Conservation (phyloP, 352 stramenopile genomes). For the Pythium dissotocum region DNA sequence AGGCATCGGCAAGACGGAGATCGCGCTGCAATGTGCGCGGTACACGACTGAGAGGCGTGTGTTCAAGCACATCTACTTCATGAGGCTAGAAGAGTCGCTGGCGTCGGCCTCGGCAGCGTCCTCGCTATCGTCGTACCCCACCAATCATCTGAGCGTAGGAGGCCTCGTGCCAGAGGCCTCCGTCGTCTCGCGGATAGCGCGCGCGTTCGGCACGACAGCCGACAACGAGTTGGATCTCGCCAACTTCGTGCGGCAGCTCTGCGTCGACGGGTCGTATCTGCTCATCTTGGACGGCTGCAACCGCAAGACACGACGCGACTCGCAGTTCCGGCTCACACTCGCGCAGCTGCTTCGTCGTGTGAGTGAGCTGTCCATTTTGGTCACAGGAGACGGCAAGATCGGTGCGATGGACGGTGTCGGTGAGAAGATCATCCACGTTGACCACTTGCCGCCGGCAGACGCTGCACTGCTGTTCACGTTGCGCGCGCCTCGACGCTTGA, state of each 20-base stretch:
- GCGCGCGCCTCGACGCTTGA: slow-evolving; percentile 70
- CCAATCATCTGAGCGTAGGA: neutral
- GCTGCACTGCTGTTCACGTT: slow-evolving; percentile 77
- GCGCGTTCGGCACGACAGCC: slow-evolving; percentile 15
- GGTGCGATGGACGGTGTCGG: slow-evolving; percentile 77
- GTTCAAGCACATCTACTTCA: slow-evolving; percentile 77
- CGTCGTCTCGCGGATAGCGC: slow-evolving; percentile 19
- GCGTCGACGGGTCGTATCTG: slow-evolving; percentile 49
- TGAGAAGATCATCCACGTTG: slow-evolving; percentile 76
- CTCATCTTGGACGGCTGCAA: slow-evolving; percentile 84
- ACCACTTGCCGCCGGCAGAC: slow-evolving; percentile 60
- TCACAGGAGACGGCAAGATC: slow-evolving; percentile 75
- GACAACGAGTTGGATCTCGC: slow-evolving; percentile 41
- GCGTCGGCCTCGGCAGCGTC: neutral
- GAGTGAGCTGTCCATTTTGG: slow-evolving; percentile 54
- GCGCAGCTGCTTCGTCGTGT: slow-evolving; percentile 63
- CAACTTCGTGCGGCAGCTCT: slow-evolving; percentile 53
- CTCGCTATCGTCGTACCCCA: neutral
- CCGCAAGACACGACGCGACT: slow-evolving; percentile 41
- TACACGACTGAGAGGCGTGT: slow-evolving; percentile 74
- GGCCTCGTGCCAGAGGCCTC: neutral
- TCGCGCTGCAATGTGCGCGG: slow-evolving; percentile 72
- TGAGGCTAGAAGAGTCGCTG: slow-evolving; percentile 40
- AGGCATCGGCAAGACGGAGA: slow-evolving; percentile 81
- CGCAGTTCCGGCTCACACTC: slow-evolving; percentile 47